Evolutionary conservation across 2,329 filamentous ascomycete genomes (phyloP).

Genomic region (Sarocladium oryzae): DNA sequence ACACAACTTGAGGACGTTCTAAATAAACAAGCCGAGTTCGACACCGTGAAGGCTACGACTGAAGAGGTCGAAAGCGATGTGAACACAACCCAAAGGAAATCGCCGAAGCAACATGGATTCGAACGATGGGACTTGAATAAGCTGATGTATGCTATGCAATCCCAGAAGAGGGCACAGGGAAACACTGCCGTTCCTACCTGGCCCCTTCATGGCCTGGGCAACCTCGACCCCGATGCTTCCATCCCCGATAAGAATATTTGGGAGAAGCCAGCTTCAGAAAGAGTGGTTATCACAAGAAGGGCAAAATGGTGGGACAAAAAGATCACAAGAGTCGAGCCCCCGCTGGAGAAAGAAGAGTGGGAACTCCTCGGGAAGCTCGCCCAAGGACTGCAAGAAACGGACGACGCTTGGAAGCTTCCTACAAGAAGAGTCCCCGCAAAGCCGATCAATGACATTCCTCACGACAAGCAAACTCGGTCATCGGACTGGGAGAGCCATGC

Average conservation of each 20-base stretch:
- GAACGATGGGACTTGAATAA: background rate
- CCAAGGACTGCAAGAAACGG: slow-evolving; percentile 29
- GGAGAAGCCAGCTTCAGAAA: slow-evolving; percentile 37
- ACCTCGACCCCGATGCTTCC: slow-evolving; percentile 24
- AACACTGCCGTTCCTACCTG: background rate
- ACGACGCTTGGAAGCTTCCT: slow-evolving; percentile 29
- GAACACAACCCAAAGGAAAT: background rate
- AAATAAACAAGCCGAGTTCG: background rate
- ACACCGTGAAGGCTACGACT: background rate
- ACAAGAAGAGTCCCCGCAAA: slow-evolving; percentile 13
- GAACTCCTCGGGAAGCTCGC: slow-evolving; percentile 43
- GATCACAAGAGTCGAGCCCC: slow-evolving; percentile 45
- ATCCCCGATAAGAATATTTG: slow-evolving; percentile 42
- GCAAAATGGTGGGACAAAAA: slow-evolving; percentile 41
- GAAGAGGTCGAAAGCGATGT: background rate
- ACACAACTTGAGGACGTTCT: slow-evolving; percentile 28
- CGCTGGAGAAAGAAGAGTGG: slow-evolving; percentile 49
- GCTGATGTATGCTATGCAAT: background rate
- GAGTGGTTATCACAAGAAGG: slow-evolving; percentile 33
- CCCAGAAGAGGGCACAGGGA: background rate
- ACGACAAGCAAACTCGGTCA: background rate
- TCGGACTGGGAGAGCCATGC: slow-evolving; percentile 41
- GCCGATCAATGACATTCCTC: background rate
- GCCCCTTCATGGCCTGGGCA: background rate
- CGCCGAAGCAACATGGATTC: background rate